phyloP scores from a whole-genome alignment of 2,329 filamentous ascomycete species.

The Venturia aucupariae region DNA sequence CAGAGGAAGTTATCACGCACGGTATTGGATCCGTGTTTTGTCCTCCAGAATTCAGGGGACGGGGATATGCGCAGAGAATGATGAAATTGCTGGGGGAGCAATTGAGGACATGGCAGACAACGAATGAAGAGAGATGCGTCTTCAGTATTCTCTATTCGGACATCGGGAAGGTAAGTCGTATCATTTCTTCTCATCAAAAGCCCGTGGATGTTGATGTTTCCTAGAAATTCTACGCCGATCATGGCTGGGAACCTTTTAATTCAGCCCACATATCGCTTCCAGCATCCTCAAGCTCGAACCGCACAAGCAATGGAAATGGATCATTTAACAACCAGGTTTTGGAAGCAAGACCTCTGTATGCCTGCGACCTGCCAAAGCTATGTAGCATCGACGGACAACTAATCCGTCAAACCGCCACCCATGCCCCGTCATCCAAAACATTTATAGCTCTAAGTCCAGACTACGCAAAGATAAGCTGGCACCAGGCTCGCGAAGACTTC shows the following conservation, averaged over 20 bases:
- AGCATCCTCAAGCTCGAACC: constrained; percentile 25
- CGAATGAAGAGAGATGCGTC: constrained; percentile 30
- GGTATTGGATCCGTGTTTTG: constrained; percentile 74
- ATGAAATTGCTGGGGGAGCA: constrained; percentile 53
- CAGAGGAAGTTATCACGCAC: constrained; percentile 54
- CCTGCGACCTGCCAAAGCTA: constrained; percentile 51
- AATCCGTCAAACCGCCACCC: constrained; percentile 46
- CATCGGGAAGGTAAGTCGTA: constrained; percentile 58
- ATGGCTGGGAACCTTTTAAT: constrained; percentile 67
- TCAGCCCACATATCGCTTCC: constrained; percentile 63
- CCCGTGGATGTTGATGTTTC: constrained; percentile 5
- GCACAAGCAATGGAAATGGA: not conserved
- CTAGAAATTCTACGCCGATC: constrained; percentile 60
- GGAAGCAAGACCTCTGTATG: constrained; percentile 41
- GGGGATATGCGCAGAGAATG: constrained; percentile 71
- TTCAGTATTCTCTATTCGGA: constrained; percentile 83
- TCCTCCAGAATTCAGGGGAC: constrained; percentile 53
- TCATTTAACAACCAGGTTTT: constrained; percentile 12
- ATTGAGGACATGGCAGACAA: constrained; percentile 43
- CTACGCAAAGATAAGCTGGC: constrained; percentile 61
- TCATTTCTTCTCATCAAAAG: not conserved
- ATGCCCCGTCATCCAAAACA: constrained; percentile 33
- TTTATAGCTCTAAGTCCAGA: constrained; percentile 61
- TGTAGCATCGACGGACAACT: constrained; percentile 56
- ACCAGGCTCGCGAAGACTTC: constrained; percentile 73